Percentiles rank a stretch among this genome's conserved stretches.
phyloP scores from a whole-genome alignment of 2,329 filamentous ascomycete genomes.

The Talaromyces sp. region DNA sequence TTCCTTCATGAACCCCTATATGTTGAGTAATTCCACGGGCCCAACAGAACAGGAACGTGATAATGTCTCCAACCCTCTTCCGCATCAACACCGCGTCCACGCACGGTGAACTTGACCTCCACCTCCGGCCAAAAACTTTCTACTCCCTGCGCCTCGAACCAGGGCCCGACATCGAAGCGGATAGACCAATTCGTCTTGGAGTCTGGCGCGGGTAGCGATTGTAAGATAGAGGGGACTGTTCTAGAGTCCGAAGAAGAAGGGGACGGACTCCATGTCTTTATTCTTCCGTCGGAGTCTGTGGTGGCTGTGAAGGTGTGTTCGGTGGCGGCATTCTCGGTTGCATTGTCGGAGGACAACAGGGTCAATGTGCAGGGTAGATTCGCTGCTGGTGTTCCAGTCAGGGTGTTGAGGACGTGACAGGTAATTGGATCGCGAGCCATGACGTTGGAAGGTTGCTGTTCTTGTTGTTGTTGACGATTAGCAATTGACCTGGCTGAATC shows the following conservation, averaged over 20 bases:
- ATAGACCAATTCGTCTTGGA: slow-evolving; percentile 48
- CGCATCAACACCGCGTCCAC: slow-evolving; percentile 40
- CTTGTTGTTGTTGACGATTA: slow-evolving; percentile 19
- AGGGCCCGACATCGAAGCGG: slow-evolving; percentile 47
- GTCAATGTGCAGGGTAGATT: slow-evolving; percentile 51
- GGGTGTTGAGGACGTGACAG: slow-evolving; percentile 52
- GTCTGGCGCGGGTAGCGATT: slow-evolving; percentile 35
- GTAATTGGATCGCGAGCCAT: slow-evolving; percentile 50
- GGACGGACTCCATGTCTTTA: slow-evolving; percentile 32
- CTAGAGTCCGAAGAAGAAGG: background rate
- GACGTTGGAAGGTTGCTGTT: slow-evolving; percentile 21
- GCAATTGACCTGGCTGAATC: background rate
- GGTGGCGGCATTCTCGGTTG: slow-evolving; percentile 14
- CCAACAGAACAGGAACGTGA: slow-evolving; percentile 52
- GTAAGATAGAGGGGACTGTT: slow-evolving; percentile 29
- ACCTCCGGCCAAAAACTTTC: slow-evolving; percentile 54
- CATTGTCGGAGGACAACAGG: slow-evolving; percentile 56
- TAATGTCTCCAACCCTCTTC: slow-evolving; percentile 50
- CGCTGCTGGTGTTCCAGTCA: slow-evolving; percentile 46
- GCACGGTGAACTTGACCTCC: slow-evolving; percentile 52
- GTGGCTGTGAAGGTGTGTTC: slow-evolving; percentile 38
- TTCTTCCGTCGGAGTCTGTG: slow-evolving; percentile 49
- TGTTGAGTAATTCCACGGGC: slow-evolving; percentile 53
- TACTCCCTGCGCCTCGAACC: slow-evolving; percentile 49
- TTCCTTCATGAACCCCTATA: slow-evolving; percentile 48